phyloP scores from a whole-genome alignment of 2,329 filamentous ascomycete genomes.

The Sporothrix dimorphospora region DNA sequence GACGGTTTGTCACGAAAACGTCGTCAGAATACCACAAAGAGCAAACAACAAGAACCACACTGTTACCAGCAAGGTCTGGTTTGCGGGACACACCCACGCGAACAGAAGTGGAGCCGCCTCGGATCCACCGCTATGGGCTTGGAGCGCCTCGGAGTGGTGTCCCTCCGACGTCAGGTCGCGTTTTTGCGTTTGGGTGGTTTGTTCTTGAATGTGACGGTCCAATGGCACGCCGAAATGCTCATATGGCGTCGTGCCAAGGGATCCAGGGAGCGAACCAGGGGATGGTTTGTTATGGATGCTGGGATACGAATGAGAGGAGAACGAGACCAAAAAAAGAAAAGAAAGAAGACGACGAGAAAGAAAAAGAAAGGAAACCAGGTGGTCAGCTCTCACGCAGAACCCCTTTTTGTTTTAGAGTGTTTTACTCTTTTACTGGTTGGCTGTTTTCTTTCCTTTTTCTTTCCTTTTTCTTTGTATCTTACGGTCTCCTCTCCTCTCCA shows the following conservation, averaged over 20 bases:
- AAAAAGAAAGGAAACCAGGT: neutral
- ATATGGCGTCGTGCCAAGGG: neutral
- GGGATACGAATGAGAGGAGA: neutral
- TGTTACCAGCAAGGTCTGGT: neutral
- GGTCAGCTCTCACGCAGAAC: neutral
- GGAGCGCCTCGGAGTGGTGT: conserved; percentile 7
- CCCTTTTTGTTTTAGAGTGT: conserved; percentile 6
- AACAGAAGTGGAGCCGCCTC: conserved; percentile 3
- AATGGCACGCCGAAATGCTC: neutral
- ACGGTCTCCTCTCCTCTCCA: neutral
- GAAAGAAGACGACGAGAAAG: neutral
- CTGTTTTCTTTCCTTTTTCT: neutral
- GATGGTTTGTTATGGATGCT: neutral
- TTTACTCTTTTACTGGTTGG: neutral
- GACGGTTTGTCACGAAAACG: neutral
- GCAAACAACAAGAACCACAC: conserved; percentile 5
- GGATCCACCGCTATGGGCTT: conserved; percentile 16
- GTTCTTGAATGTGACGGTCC: neutral
- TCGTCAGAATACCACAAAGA: neutral
- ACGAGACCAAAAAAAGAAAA: neutral
- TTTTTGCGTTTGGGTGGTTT: conserved; percentile 1
- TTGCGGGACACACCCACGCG: neutral
- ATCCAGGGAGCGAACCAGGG: neutral
- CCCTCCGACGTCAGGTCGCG: conserved; percentile 3
- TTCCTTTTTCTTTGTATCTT: neutral